Percentiles rank a stretch among this genome's conserved stretches.
Evolutionary conservation across 192 early-diverging fungal genomes (phyloP).

Genomic region (Chytriomyces sp.): DNA sequence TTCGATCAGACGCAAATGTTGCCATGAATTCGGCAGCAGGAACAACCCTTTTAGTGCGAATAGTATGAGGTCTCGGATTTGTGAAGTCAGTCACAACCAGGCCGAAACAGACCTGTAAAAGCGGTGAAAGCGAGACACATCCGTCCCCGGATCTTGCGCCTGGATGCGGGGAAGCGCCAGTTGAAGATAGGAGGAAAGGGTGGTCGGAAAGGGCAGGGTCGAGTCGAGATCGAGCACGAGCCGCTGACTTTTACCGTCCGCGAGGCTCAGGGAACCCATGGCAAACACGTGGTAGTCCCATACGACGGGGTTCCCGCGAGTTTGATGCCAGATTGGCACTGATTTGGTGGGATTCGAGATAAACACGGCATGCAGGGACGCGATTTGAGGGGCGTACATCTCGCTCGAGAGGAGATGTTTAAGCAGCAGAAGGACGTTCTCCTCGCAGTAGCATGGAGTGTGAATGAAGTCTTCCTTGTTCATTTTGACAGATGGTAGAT

Average conservation of each 20-base stretch:
- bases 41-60: too few species aligned
- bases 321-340: slow-evolving; percentile 11
- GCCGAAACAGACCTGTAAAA: too few species aligned
- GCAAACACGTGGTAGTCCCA: slow-evolving; percentile 27
- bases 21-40: background rate
- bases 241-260: background rate
- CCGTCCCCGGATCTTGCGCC: background rate
- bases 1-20: background rate
- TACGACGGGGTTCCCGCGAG: slow-evolving; percentile 11
- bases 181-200: background rate
- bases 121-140: too few species aligned
- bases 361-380: background rate
- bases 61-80: too few species aligned
- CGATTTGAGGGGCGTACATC: background rate
- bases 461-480: slow-evolving; percentile 4
- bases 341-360: slow-evolving; percentile 11
- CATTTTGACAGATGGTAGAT: too few species aligned
- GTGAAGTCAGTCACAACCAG: too few species aligned
- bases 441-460: slow-evolving; percentile 20
- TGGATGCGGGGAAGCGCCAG: background rate
- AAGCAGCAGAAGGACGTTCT: slow-evolving; percentile 12
- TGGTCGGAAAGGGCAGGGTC: slow-evolving; percentile 9
- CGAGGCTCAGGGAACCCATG: background rate
- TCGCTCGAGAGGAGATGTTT: background rate
- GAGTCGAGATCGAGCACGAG: slow-evolving; percentile 12